Evolutionary conservation across 257 asterid genomes (phyloP), one percentile per base, ranked within the genome.

Genomic region (Fraxinus pennsylvanica): DNA sequence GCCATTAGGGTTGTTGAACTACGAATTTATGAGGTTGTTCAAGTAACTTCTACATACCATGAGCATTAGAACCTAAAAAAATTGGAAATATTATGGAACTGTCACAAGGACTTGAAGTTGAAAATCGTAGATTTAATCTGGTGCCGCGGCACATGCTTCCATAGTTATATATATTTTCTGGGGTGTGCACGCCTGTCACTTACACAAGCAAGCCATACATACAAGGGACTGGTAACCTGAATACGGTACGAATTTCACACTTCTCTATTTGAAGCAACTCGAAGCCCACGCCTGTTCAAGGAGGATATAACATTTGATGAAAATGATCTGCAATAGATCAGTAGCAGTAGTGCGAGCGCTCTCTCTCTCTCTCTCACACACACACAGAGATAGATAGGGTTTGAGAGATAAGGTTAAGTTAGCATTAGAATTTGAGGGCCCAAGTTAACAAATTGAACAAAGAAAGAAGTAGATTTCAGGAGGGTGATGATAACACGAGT

Each of bases 231-330:
- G 27, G 47, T 41, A 5, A 5, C 9, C 21, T 17, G 7, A n/a
- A 54, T 17, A 5, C 6, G 19, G 63, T 80, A 72, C 70, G 73
- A 83, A 43, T 21, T 76, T 5, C 54, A 66, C 66, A 27, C 80
- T 41, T 33, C 5, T 1, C 1, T 0, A 61, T 82, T 75, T 67
- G 71, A 25, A 65, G 74, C 74, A 72, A 83, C 63, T 79, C 70
- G 32, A 76, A 67, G 45, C 74, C 74, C 76, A 72, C 50, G 71
- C 80, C 73, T 75, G 82, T 39, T 75, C 65, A n/a, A 72, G 63
- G 21, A 72, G 50, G 71, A 76, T 81, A 65, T 27, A 25, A 66
- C 61, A 63, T 59, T 78, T 29, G 29, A 68, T 77, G 75, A 77
- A 50, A 54, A 68, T 21, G 21, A 61, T 82, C 68, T 74, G 74